phyloP scores from a whole-genome alignment of 768 basidiomycete species.

The Suillus alpinus region DNA sequence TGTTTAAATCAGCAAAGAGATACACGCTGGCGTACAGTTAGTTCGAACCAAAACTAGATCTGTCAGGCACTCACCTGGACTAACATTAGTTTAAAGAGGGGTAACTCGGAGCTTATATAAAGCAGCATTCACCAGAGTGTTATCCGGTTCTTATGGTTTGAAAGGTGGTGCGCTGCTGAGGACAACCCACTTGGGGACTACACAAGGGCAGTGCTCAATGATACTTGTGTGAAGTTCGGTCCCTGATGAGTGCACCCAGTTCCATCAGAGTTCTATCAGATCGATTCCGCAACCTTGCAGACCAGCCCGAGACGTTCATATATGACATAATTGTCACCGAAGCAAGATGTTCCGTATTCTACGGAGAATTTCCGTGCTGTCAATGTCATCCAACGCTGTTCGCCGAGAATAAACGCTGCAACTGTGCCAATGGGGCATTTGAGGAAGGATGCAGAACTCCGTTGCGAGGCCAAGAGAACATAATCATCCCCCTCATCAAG shows the following conservation, averaged over 20 bases:
- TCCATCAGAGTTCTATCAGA: neutral
- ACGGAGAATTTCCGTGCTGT: neutral
- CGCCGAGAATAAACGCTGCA: neutral
- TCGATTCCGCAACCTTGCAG: neutral
- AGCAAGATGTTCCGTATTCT: neutral
- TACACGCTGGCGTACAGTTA: no score
- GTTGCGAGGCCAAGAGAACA: neutral
- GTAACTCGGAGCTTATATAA: neutral
- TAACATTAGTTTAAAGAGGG: no score
- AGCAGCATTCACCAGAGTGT: neutral
- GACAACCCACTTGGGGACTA: neutral
- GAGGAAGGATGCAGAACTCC: neutral
- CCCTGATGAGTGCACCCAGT: neutral
- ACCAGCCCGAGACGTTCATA: neutral
- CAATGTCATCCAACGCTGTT: neutral
- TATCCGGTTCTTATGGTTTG: neutral
- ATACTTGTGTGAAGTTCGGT: neutral
- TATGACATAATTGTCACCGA: neutral
- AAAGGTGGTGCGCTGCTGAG: neutral
- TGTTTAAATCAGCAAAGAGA: conserved; percentile 7
- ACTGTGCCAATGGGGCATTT: neutral
- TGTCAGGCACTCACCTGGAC: no score
- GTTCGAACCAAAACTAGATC: no score
- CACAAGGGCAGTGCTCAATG: neutral
- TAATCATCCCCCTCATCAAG: neutral